Conservation (phyloP, 164 flowering plant genomes). For the Amborella trichopoda region DNA sequence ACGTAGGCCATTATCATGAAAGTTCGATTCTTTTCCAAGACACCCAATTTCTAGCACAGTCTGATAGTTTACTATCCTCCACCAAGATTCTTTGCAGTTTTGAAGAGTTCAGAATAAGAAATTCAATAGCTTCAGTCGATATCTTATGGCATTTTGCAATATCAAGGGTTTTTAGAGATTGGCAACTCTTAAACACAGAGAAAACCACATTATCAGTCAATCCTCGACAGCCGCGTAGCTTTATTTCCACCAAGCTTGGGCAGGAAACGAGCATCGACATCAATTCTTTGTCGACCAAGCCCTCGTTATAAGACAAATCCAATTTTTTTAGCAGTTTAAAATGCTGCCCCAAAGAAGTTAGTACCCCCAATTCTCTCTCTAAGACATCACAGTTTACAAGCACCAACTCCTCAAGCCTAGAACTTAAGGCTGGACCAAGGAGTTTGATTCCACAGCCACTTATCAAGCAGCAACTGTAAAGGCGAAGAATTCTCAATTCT, state of each 20-base stretch:
- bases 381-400: conserved; percentile 69
- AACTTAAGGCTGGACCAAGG: conserved; percentile 23
- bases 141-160: conserved; percentile 36
- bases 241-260: conserved; percentile 33
- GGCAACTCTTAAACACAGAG: conserved; percentile 35
- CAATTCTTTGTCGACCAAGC: conserved; percentile 58
- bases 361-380: conserved; percentile 58
- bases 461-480: conserved; percentile 75
- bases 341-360: conserved; percentile 56
- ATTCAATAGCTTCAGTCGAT: conserved; percentile 34
- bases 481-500: conserved; percentile 30
- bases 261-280: conserved; percentile 61
- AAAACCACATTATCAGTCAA: conserved; percentile 24
- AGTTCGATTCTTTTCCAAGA: conserved; percentile 29
- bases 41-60: conserved; percentile 29
- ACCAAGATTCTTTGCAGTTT: conserved; percentile 33
- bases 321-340: conserved; percentile 37
- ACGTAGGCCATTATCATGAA: too few species aligned
- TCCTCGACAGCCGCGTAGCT: conserved; percentile 47
- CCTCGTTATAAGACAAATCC: conserved; percentile 65
- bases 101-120: conserved; percentile 25
- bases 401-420: conserved; percentile 45
- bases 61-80: conserved; percentile 52
- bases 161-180: conserved; percentile 36
- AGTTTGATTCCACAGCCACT: conserved; percentile 53